phyloP scores from a whole-genome alignment of 225 moss, liverwort and hornwort genomes.

The Bryoerythrophyllum caledonicum region DNA sequence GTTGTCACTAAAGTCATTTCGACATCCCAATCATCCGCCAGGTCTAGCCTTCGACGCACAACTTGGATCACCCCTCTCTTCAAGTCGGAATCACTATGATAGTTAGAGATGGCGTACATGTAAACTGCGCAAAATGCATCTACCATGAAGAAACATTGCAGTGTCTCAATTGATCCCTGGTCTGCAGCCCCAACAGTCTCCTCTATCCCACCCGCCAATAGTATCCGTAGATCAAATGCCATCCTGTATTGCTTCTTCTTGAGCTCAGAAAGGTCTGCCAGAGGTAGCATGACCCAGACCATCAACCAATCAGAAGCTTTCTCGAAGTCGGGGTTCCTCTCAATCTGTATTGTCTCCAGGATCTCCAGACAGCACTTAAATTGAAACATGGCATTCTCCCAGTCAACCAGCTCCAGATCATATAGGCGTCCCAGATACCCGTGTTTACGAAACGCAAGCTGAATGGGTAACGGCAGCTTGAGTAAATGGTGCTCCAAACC shows the following conservation, averaged over 20 bases:
- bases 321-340: too few species aligned
- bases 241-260: background rate
- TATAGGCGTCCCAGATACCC: background rate
- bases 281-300: background rate
- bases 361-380: background rate
- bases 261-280: background rate
- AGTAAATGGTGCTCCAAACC: constrained; percentile 10
- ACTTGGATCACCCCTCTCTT: background rate
- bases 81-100: background rate
- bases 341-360: background rate
- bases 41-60: background rate
- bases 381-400: background rate
- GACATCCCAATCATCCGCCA: background rate
- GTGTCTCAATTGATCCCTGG: background rate
- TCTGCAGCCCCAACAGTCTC: background rate
- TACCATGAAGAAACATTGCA: too few species aligned
- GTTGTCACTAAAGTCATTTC: too few species aligned
- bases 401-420: background rate
- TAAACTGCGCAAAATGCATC: background rate
- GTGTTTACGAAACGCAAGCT: background rate
- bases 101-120: background rate
- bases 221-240: background rate
- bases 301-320: background rate
- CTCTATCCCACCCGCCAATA: too few species aligned
- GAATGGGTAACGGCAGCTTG: background rate